Evolutionary conservation across 257 asterid species (phyloP), one percentile per base, ranked within the genome.

Genomic region (Henckelia pumila): DNA sequence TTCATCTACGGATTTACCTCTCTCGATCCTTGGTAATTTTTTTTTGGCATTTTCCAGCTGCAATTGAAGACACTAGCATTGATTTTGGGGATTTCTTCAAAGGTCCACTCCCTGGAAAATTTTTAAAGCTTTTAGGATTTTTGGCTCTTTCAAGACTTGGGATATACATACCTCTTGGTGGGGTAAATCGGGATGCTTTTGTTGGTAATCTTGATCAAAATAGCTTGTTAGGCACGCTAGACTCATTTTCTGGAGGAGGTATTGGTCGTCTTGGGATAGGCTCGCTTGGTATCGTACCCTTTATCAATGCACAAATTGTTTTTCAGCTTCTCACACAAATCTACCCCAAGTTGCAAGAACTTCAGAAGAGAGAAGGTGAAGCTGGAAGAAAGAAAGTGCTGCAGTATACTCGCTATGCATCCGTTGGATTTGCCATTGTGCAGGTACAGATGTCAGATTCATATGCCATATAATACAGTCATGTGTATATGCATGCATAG

Each of bases 161-260:
- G 61, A 88, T 93, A 75, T 93, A 93, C 78, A 70, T 93, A 68
- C 99, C 99, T 29, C 99, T 93, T 61, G 96, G 99, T 62, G 99
- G 99, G 63, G 97, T 93, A 64, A 93, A 93, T 68, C 80, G 95
- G 66, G 95, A 84, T 67, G 99, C 97, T 57, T 93, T 93, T 78
- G 83, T 76, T 65, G 97, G 99, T 61, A 90, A 88, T 84, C 77
- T 90, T 21, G 99, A 93, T 73, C 92, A 88, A 53, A 93, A 93
- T 80, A 93, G 95, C 73, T 77, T 93, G 59, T 79, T 93, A 83
- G 85, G 97, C 76, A 93, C 99, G 74, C 80, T 93, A 50, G 97
- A 93, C 80, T 88, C 96, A 8, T 90, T 90, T 83, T 93, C 99
- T 68, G 99, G 99, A 66, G 99, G 99, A 32, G 99, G 99, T 59